Evolutionary conservation across 371 early-diverging fungal genomes (phyloP).

Genomic region (Paramicrosporidium saccamoebae): DNA sequence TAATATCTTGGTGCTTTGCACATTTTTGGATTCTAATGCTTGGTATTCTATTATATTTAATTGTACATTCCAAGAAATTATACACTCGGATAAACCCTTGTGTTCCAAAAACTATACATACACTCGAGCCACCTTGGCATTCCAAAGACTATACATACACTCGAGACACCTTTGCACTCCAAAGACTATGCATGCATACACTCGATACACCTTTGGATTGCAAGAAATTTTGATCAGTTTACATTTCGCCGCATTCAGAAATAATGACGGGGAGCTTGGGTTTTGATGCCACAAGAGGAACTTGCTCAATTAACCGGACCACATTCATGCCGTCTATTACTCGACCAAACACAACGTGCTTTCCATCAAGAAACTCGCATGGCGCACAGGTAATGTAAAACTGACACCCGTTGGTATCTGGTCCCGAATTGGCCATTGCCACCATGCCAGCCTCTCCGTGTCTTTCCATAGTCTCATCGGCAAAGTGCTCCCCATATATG

Average conservation of each 20-base stretch:
- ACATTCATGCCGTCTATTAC: slow-evolving; percentile 52
- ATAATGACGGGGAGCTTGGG: slow-evolving; percentile 5
- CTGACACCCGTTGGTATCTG: slow-evolving; percentile 87
- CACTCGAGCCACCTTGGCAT: too few species aligned
- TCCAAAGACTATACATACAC: too few species aligned
- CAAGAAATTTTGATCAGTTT: too few species aligned
- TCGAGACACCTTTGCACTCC: too few species aligned
- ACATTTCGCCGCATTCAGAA: slow-evolving; percentile 7
- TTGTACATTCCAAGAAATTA: too few species aligned
- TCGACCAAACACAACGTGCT: slow-evolving; percentile 95
- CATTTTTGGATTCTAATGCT: too few species aligned
- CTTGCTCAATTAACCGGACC: slow-evolving; percentile 46
- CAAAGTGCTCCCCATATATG: slow-evolving; percentile 83
- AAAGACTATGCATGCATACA: too few species aligned
- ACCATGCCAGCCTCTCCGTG: slow-evolving; percentile 66
- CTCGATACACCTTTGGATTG: slow-evolving; percentile 3
- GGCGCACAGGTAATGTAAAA: slow-evolving; percentile 78
- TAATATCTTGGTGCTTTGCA: too few species aligned
- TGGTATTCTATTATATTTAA: too few species aligned
- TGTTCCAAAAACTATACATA: too few species aligned
- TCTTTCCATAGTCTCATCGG: slow-evolving; percentile 87
- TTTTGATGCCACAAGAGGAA: too few species aligned
- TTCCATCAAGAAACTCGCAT: slow-evolving; percentile 80
- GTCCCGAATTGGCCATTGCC: slow-evolving; percentile 96
- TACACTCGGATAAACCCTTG: too few species aligned